Conservation (phyloP, 352 stramenopile genomes). For the Phytophthora gonapodyides region DNA sequence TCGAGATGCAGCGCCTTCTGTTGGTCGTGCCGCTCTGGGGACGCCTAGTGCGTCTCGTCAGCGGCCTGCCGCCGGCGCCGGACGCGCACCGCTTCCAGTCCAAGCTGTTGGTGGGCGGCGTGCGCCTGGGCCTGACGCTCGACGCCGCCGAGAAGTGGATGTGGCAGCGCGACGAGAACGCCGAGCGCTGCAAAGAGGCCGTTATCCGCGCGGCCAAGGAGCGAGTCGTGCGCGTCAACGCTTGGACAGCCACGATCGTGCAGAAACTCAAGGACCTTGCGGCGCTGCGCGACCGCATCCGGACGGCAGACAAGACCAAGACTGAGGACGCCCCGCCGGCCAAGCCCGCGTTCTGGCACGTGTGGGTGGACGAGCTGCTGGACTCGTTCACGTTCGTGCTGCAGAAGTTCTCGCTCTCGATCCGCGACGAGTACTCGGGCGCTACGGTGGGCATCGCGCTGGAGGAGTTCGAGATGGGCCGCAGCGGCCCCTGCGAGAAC, state of each 20-base stretch:
- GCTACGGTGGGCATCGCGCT: constrained; percentile 60
- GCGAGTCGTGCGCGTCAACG: constrained; percentile 54
- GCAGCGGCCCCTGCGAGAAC: constrained; percentile 31
- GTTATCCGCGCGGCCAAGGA: constrained; percentile 56
- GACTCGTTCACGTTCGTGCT: constrained; percentile 73
- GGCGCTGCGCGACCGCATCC: constrained; percentile 35
- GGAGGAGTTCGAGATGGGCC: constrained; percentile 64
- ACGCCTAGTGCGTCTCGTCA: constrained; percentile 30
- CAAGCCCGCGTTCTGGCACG: constrained; percentile 61
- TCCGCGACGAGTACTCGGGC: constrained; percentile 64
- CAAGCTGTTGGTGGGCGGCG: constrained; percentile 52
- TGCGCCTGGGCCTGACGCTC: constrained; percentile 60
- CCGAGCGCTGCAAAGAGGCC: constrained; percentile 52
- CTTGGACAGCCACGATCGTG: constrained; percentile 58
- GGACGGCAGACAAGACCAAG: constrained; percentile 38
- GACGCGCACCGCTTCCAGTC: constrained; percentile 41
- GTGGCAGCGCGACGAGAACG: constrained; percentile 70
- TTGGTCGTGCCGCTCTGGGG: constrained; percentile 61
- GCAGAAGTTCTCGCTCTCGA: constrained; percentile 51
- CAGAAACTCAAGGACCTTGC: constrained; percentile 72
- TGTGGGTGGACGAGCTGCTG: constrained; percentile 63
- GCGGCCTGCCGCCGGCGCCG: constrained; percentile 14
- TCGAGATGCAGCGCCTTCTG: constrained; percentile 58
- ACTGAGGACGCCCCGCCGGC: constrained; percentile 11
- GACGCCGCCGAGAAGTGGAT: constrained; percentile 82